Conservation (phyloP, 2,329 filamentous ascomycete genomes). For the Penicillium sp. region DNA sequence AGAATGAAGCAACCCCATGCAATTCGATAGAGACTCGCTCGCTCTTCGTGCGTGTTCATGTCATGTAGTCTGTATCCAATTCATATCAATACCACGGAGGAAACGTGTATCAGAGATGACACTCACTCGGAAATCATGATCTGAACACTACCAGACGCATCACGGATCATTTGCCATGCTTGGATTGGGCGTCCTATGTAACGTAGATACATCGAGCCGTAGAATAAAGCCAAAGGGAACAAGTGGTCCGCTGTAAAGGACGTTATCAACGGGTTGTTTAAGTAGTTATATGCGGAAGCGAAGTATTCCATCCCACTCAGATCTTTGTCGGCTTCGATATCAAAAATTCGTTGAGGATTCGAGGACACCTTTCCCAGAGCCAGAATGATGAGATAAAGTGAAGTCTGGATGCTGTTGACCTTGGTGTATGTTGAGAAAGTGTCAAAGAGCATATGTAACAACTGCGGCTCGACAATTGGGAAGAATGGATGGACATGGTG, state of each 20-base stretch:
- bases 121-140: conserved; percentile 16
- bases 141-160: conserved; percentile 15
- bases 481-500: conserved; percentile 17
- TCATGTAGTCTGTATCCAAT: conserved; percentile 12
- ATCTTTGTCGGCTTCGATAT: conserved; percentile 11
- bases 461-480: conserved; percentile 13
- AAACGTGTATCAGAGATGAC: neutral
- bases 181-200: conserved; percentile 18
- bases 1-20: conserved; percentile 22
- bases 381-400: conserved; percentile 17
- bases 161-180: conserved; percentile 16
- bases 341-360: conserved; percentile 5
- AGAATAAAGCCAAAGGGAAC: conserved; percentile 17
- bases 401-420: conserved; percentile 8
- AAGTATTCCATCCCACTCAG: conserved; percentile 19
- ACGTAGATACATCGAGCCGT: conserved; percentile 21
- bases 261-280: conserved; percentile 4
- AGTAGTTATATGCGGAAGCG: conserved; percentile 14
- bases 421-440: conserved; percentile 12
- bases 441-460: conserved; percentile 9
- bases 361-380: conserved; percentile 17
- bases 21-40: conserved; percentile 13
- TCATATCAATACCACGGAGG: neutral
- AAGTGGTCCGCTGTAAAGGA: conserved; percentile 9
- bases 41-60: conserved; percentile 7